Evolutionary conservation across 306 rosid genomes (phyloP), one percentile per base, ranked within the genome.

Genomic region (Vigna hirtella): DNA sequence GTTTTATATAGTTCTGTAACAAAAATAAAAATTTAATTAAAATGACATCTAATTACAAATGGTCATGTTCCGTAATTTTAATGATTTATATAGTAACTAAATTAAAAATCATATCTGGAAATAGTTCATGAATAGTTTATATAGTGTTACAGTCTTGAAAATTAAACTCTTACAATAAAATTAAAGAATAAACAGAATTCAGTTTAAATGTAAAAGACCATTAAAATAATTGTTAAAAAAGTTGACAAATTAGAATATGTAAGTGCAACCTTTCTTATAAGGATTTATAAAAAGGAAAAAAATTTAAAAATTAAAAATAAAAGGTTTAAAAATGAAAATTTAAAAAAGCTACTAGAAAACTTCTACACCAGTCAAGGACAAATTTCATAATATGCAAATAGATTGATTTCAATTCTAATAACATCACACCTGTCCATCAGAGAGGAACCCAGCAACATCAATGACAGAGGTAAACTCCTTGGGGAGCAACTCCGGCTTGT

Each of bases 401-500:
- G 15, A 34, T 64, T 36, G 24, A 36, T 62, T 42, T 42, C 1
- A 42, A 9, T 42, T 42, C 47, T 13, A 8, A 26, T 34, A 7
- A 63, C 11, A 43, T 20, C 53, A 20, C 13, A 92, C 98, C 93
- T 92, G 98, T 57, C 98, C 98, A 74, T 91, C 97, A 13, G 98
- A 91, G 77, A 95, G 98, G 85, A 92, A 95, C 6, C 98, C 97
- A 0, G 98, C 98, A n/a, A 92, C 98, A 82, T 95, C 98, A 84
- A 95, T 86, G 82, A 95, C 97, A 8, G 97, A 79, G 28, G 62
- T 92, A 61, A 91, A 93, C 55, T 88, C 91, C 78, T 87, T 87
- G 13, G 98, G 98, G 69, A 95, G 98, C 90, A 95, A 76, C 81
- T 92, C 93, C 7, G 98, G 98, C 78, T 95, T 93, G 86, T 93